Conservation (phyloP, 352 stramenopile species). For the Pythium rishiriense region DNA sequence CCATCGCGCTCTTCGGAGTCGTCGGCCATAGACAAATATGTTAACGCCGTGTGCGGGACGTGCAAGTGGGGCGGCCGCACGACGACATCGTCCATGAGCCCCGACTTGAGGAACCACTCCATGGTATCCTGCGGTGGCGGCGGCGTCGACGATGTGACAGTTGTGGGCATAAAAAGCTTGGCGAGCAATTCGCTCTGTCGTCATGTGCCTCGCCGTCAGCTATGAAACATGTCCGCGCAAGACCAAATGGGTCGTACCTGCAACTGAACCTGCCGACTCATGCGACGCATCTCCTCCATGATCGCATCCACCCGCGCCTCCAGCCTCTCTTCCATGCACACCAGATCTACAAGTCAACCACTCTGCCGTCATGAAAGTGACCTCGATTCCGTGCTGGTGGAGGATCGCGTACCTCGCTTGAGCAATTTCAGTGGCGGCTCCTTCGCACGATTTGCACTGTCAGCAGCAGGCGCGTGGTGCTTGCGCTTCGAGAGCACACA, state of each 20-base stretch:
- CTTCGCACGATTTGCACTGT: slow-evolving; percentile 44
- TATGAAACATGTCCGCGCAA: background rate
- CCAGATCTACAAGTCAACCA: slow-evolving; percentile 41
- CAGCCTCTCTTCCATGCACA: slow-evolving; percentile 59
- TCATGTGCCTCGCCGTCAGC: too few species aligned
- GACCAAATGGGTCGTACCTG: slow-evolving; percentile 34
- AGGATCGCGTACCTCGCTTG: slow-evolving; percentile 48
- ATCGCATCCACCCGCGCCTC: slow-evolving; percentile 53
- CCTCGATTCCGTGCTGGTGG: background rate
- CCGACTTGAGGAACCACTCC: slow-evolving; percentile 65
- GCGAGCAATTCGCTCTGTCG: slow-evolving; percentile 57
- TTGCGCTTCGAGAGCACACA: slow-evolving; percentile 88
- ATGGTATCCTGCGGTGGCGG: slow-evolving; percentile 33
- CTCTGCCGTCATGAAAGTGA: background rate
- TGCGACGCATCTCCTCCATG: slow-evolving; percentile 49
- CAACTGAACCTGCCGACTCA: slow-evolving; percentile 64
- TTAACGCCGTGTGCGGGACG: slow-evolving; percentile 27
- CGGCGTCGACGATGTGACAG: slow-evolving; percentile 22
- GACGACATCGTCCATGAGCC: slow-evolving; percentile 42
- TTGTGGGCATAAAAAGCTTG: slow-evolving; percentile 39
- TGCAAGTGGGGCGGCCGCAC: slow-evolving; percentile 6
- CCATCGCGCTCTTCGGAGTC: slow-evolving; percentile 38
- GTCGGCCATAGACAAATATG: slow-evolving; percentile 57
- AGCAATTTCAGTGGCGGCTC: slow-evolving; percentile 61
- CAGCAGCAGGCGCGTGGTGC: slow-evolving; percentile 38